Evolutionary conservation across 2,329 filamentous ascomycete genomes (phyloP).

Genomic region (Ophiosphaerella korrae): DNA sequence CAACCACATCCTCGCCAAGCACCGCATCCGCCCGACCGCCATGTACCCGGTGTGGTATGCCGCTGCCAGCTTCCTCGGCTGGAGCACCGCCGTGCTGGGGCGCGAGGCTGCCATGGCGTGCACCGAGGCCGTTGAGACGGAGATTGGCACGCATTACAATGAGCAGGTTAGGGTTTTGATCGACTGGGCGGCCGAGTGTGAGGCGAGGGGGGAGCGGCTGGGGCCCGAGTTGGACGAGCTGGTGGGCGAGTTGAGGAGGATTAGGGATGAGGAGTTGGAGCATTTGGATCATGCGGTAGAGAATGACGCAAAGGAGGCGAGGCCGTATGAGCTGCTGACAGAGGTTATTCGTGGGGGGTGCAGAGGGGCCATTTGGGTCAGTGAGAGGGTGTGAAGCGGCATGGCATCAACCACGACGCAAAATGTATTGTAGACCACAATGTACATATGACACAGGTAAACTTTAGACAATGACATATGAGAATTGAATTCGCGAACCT

Average conservation of each 20-base stretch:
- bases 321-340: conserved; percentile 87
- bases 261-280: conserved; percentile 94
- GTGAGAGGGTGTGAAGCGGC: conserved; percentile 65
- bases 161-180: conserved; percentile 82
- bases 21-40: conserved; percentile 88
- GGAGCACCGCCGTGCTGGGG: conserved; percentile 86
- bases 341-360: conserved; percentile 89
- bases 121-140: conserved; percentile 96
- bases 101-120: conserved; percentile 97
- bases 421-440: no score
- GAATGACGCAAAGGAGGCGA: conserved; percentile 87
- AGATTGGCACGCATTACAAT: conserved; percentile 97
- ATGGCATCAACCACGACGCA: no score
- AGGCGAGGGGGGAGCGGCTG: conserved; percentile 77
- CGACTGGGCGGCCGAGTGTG: conserved; percentile 78
- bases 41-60: conserved; percentile 90
- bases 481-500: no score
- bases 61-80: conserved; percentile 80
- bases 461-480: no score
- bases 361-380: conserved; percentile 90
- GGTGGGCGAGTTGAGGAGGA: conserved; percentile 75
- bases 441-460: no score
- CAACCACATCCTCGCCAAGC: conserved; percentile 79
- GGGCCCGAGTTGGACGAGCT: conserved; percentile 77
- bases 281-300: conserved; percentile 94